Percentiles rank a stretch among this genome's conserved stretches.
These are phyloP conservation scores for Chaetothyriales sp. DNA, from an alignment of 2,329 filamentous ascomycete genomes.

Conservation along the genomic window DNA sequence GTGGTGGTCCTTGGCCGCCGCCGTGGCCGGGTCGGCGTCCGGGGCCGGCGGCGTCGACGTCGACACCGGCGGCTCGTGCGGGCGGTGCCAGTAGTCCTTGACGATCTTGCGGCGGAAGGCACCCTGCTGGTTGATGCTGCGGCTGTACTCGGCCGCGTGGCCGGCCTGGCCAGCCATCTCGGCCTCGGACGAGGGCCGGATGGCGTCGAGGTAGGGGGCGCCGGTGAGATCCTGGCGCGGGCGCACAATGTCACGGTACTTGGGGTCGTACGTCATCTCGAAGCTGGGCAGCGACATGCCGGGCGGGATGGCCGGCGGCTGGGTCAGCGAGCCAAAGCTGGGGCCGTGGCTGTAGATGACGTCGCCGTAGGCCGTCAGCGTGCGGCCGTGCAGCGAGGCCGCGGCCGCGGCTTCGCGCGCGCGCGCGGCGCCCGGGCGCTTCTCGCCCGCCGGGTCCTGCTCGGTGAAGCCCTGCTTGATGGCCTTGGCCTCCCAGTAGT, in stretches of 20 bases:
- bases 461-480: slow-evolving; percentile 97
- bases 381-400: slow-evolving; percentile 34
- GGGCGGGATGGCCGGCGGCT: slow-evolving; percentile 57
- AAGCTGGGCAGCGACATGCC: slow-evolving; percentile 71
- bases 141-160: slow-evolving; percentile 83
- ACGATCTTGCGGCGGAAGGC: slow-evolving; percentile 67
- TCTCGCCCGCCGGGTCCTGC: slow-evolving; percentile 88
- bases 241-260: slow-evolving; percentile 71
- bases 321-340: slow-evolving; percentile 45
- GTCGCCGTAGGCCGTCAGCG: slow-evolving; percentile 57
- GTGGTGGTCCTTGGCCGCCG: slow-evolving; percentile 6
- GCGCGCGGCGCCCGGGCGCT: slow-evolving; percentile 82
- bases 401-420: slow-evolving; percentile 69
- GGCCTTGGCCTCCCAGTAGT: slow-evolving; percentile 98
- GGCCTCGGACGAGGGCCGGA: slow-evolving; percentile 57
- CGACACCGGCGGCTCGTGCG: slow-evolving; percentile 61
- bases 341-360: slow-evolving; percentile 75
- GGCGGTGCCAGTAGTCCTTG: slow-evolving; percentile 66
- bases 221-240: slow-evolving; percentile 83
- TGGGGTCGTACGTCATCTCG: slow-evolving; percentile 68
- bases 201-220: slow-evolving; percentile 75
- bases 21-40: slow-evolving; percentile 19
- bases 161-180: slow-evolving; percentile 79
- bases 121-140: slow-evolving; percentile 65
- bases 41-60: slow-evolving; percentile 33